phyloP scores from a whole-genome alignment of 176 grass and related monocot genomes.

The Cenchrus fungigraminus region DNA sequence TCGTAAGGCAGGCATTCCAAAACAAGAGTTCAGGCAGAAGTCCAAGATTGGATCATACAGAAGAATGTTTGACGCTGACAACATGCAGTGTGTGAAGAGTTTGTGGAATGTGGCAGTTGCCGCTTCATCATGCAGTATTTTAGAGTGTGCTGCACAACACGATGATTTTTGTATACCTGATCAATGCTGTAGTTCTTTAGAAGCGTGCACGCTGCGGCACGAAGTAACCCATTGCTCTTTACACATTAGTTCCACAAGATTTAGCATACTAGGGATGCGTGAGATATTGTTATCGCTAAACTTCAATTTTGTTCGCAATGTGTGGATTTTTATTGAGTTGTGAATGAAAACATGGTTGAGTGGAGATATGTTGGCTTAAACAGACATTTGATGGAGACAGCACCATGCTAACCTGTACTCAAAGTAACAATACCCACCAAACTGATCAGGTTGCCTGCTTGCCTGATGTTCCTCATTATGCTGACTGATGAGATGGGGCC shows the following conservation, averaged over 20 bases:
- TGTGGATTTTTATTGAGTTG: too few species aligned
- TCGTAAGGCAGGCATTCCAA: not conserved
- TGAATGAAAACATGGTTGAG: too few species aligned
- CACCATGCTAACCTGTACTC: too few species aligned
- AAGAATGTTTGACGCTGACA: not conserved
- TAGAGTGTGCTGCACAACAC: not conserved
- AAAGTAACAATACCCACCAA: too few species aligned
- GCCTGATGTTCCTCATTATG: too few species aligned
- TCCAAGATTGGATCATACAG: not conserved
- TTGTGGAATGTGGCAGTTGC: constrained; percentile 5
- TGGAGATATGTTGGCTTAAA: too few species aligned
- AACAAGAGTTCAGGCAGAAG: not conserved
- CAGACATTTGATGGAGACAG: too few species aligned
- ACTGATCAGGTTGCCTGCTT: too few species aligned
- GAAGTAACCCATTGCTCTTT: not conserved
- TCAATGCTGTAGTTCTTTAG: constrained; percentile 1
- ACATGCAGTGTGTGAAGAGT: not conserved
- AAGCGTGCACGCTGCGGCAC: not conserved
- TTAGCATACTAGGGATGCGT: not conserved
- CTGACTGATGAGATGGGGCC: too few species aligned
- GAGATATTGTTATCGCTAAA: too few species aligned
- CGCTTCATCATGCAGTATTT: constrained; percentile 12
- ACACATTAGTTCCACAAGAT: not conserved
- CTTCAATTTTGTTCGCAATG: too few species aligned
- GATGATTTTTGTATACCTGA: not conserved